Evolutionary conservation across 1,284 basidiomycete species (phyloP).

Genomic region (Veloboletus limbatus): DNA sequence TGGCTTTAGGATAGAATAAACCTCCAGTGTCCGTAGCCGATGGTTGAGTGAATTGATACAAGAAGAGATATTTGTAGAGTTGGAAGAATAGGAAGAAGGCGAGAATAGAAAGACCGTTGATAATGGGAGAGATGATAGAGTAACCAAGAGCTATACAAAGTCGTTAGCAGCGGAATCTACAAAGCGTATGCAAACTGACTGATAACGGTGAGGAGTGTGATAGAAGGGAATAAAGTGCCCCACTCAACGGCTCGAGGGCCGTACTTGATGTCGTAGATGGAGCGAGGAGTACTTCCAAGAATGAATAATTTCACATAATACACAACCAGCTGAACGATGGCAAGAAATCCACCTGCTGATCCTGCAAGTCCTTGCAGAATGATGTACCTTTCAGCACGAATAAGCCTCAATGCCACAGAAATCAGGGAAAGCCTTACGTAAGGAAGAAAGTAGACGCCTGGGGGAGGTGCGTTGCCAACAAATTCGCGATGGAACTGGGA

Average conservation of each 20-base stretch:
- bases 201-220: slow-evolving; percentile 77
- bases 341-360: slow-evolving; percentile 78
- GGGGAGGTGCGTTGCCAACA: slow-evolving; percentile 78
- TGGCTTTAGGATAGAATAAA: slow-evolving; percentile 92
- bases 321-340: slow-evolving; percentile 70
- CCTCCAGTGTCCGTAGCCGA: slow-evolving; percentile 84
- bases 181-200: slow-evolving; percentile 44
- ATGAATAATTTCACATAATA: slow-evolving; percentile 87
- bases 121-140: slow-evolving; percentile 89
- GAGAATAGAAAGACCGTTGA: slow-evolving; percentile 84
- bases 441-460: slow-evolving; percentile 92
- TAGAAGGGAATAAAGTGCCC: slow-evolving; percentile 83
- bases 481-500: slow-evolving; percentile 58
- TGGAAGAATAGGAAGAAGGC: slow-evolving; percentile 86
- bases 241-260: slow-evolving; percentile 65
- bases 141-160: slow-evolving; percentile 66
- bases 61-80: slow-evolving; percentile 88
- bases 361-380: slow-evolving; percentile 72
- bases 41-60: slow-evolving; percentile 78
- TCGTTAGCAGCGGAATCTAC: slow-evolving; percentile 8
- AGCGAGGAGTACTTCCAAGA: slow-evolving; percentile 88
- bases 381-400: slow-evolving; percentile 45
- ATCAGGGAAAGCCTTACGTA: slow-evolving; percentile 54
- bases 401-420: background rate
- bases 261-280: slow-evolving; percentile 78